Base-by-base conservation (phyloP, 768 basidiomycete species). In the Pulveroboletus sp. region DNA sequence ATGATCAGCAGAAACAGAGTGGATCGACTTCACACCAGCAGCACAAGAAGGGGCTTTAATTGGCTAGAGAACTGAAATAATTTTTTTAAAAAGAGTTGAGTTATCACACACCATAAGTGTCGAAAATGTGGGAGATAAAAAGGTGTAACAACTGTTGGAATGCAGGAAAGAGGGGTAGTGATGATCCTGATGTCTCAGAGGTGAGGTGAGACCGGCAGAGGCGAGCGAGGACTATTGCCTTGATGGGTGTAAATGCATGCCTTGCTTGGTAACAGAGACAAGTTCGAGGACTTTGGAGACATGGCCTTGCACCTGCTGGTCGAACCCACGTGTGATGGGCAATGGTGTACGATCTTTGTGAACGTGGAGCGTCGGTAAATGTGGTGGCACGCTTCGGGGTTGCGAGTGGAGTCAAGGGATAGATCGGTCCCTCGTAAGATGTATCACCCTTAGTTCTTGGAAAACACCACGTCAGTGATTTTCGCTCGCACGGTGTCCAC, bases 141-240 rank as follows among this genome's bases (percentile, higher is more conserved):
- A 56, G 2, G 58, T 47, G 16, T 43, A 54, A 60, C 48, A 12
- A 60, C 49, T 40, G 45, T 50, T 59, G 47, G 48, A 45, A 42
- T 44, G 24, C 36, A 37, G 47, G 47, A n/a, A n/a, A 46, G 7
- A 7, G 6, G 26, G 24, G 24, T 11, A 20, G n/a, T 14, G 56
- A 6, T 11, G 19, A 40, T 10, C 30, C 14, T 5, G 11, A 12
- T 4, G 16, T 35, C 48, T 50, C 48, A 50, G 27, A 29, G 38
- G 20, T 24, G 29, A 42, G 50, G 45, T 5, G 49, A 34, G 23
- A 6, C 17, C 24, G 24, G 24, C 19, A 47, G 14, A 24, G 48
- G 47, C 3, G 12, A 19, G 17, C 20, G 22, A 1, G 42, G 27
- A 37, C 47, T 29, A 26, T 49, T 23, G 19, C 49, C 35, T 46